Base-by-base conservation (phyloP, 2,329 filamentous ascomycete genomes). In the Claviceps paspali region DNA sequence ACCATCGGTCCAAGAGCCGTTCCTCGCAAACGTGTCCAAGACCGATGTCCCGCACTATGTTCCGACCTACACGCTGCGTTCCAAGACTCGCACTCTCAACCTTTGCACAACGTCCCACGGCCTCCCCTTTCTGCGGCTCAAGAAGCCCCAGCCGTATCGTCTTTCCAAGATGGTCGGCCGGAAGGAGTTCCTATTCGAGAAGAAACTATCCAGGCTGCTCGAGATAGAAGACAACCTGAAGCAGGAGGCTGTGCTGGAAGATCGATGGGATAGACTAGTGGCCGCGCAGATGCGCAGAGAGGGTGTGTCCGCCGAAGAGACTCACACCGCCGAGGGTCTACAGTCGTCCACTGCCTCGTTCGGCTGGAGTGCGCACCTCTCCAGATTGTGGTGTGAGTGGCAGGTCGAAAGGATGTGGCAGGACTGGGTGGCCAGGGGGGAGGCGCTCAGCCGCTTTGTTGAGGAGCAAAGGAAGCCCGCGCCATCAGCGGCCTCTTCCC, bases 101-200 rank as follows among this genome's bases (percentile, higher is more conserved):
- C 50, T 84, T 1, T 52, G 51, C 27, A 59, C 68, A 23, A 65
- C 69, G 4, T 64, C 75, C 2, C 62, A 65, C 29, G 65, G 64
- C 19, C 55, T 76, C 18, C 72, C 79, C 1, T 79, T 86, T 48
- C 53, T 88, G 21, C 73, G 82, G 26, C 56, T 79, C 31, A 66
- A 61, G 43, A 82, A 80, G 52, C 76, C 76, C 4, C 78, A 86
- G 52, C 68, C 77, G 2, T 50, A 52, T 1, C 55, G 57, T n/a
- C 55, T 87, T 15, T 69, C 65, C n/a, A 59, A 68, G 7, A 64
- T 78, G 12, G 48, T 87, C 2, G 59, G 63, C 8, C 59, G 70
- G 35, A 73, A 71, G 47, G 53, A 68, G 14, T 42, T 50, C 4
- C 51, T 57, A 28, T 65, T 66, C n/a, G 55, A 63, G 30, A 51